Evolutionary conservation across 805 yeast genomes (phyloP).

Genomic region (Barnettozyma wickerhamii): DNA sequence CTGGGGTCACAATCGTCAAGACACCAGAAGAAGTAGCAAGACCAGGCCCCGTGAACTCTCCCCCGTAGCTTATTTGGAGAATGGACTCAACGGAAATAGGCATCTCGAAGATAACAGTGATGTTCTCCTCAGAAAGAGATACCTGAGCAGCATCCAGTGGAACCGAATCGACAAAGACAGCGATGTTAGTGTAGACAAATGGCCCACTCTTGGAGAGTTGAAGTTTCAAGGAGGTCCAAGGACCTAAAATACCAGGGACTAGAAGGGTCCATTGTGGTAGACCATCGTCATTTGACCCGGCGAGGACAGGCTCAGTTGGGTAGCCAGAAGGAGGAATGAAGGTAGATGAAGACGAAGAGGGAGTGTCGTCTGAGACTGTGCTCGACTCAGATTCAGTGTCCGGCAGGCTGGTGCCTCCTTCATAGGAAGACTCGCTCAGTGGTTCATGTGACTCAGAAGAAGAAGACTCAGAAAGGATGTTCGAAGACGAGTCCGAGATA

Average conservation of each 20-base stretch:
- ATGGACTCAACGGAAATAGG: neutral
- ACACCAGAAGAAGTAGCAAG: neutral
- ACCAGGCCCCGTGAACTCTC: neutral
- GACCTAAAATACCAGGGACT: conserved; percentile 7
- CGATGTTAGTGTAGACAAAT: conserved; percentile 2
- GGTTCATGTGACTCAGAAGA: too few relatives aligned
- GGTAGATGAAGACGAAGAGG: too few relatives aligned
- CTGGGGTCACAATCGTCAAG: conserved; percentile 1
- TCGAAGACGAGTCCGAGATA: too few relatives aligned
- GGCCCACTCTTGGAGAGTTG: conserved; percentile 1
- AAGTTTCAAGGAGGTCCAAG: conserved; percentile 7
- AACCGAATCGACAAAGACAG: conserved; percentile 7
- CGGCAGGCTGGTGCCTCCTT: too few relatives aligned
- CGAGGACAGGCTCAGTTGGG: too few relatives aligned
- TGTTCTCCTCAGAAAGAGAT: neutral
- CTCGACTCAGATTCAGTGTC: too few relatives aligned
- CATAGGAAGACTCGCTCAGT: too few relatives aligned
- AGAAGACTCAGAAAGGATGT: too few relatives aligned
- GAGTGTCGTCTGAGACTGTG: too few relatives aligned
- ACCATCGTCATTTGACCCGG: too few relatives aligned
- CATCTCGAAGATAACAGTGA: neutral
- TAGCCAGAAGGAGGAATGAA: too few relatives aligned
- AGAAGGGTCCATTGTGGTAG: conserved; percentile 6
- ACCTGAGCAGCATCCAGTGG: neutral
- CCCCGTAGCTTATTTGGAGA: neutral